Evolutionary conservation across 163 green algal genomes (phyloP).

Genomic region (Picocystis sp.): DNA sequence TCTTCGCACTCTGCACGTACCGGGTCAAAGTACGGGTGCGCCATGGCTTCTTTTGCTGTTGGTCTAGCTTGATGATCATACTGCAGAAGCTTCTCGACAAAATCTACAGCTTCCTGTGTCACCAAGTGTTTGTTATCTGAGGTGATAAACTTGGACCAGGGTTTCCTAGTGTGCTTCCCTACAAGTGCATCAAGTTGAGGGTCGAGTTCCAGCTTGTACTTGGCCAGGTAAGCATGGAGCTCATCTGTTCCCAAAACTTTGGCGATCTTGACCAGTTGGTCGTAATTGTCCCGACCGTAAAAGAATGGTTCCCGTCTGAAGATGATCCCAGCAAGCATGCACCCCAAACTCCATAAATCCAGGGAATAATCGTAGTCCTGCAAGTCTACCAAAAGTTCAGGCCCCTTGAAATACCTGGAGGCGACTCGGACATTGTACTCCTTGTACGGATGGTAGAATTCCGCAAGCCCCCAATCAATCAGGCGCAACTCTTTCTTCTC

Average conservation of each 20-base stretch:
- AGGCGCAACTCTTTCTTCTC: constrained; percentile 70
- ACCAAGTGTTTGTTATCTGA: constrained; percentile 83
- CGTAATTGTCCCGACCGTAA: constrained; percentile 97
- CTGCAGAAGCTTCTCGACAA: constrained; percentile 85
- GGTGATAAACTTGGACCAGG: constrained; percentile 87
- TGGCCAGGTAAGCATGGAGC: constrained; percentile 77
- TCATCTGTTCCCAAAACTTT: constrained; percentile 88
- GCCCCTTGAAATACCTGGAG: constrained; percentile 81
- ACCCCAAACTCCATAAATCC: constrained; percentile 89
- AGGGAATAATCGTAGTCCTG: constrained; percentile 98
- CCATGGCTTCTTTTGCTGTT: constrained; percentile 80
- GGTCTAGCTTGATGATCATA: constrained; percentile 89
- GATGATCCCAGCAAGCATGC: constrained; percentile 72
- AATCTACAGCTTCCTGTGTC: constrained; percentile 77
- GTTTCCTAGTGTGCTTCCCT: constrained; percentile 68
- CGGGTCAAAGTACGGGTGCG: constrained; percentile 9
- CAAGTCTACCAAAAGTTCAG: constrained; percentile 96
- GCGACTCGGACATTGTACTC: constrained; percentile 94
- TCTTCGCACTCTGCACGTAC: background rate
- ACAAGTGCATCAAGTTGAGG: constrained; percentile 67
- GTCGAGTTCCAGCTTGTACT: constrained; percentile 93
- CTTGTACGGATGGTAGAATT: constrained; percentile 82
- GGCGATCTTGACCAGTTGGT: constrained; percentile 96
- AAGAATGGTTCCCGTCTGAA: constrained; percentile 94
- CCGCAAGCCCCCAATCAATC: constrained; percentile 98